These are phyloP conservation scores for Dittrichia graveolens DNA, from an alignment of 129 eudicot genomes.

Conservation along the genomic window DNA sequence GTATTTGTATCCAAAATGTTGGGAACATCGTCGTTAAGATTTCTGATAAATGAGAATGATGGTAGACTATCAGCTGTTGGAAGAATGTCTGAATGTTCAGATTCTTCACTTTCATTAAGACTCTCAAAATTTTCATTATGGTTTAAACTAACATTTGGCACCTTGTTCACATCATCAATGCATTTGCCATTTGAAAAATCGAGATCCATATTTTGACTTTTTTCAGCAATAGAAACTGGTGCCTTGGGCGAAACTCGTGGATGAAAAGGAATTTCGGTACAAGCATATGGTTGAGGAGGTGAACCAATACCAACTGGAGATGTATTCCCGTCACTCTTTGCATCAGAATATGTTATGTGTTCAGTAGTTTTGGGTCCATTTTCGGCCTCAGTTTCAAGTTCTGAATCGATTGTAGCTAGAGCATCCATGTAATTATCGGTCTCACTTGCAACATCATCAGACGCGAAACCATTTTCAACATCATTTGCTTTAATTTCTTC, in stretches of 20 bases:
- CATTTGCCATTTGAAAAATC: conserved; percentile 25
- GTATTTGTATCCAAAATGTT: conserved; percentile 17
- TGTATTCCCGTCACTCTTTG: conserved; percentile 45
- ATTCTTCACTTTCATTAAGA: conserved; percentile 26
- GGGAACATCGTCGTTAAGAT: conserved; percentile 32
- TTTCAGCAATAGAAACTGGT: conserved; percentile 28
- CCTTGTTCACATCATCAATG: conserved; percentile 31
- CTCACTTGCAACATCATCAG: conserved; percentile 76
- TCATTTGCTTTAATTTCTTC: conserved; percentile 44
- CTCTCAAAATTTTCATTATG: conserved; percentile 20
- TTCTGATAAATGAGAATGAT: conserved; percentile 32
- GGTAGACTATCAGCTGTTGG: conserved; percentile 40
- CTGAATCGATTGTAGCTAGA: conserved; percentile 69
- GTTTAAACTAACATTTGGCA: conserved; percentile 24
- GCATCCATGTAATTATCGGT: conserved; percentile 82
- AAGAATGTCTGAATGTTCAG: conserved; percentile 20
- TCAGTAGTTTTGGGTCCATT: conserved; percentile 1
- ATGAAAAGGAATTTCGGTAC: conserved; percentile 39
- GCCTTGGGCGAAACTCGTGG: conserved; percentile 19
- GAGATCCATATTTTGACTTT: conserved; percentile 30
- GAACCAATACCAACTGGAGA: conserved; percentile 37
- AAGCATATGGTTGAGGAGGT: conserved; percentile 23
- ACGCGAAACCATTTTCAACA: conserved; percentile 42
- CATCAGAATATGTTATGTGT: conserved; percentile 42
- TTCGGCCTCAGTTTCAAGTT: conserved; percentile 42